Percentiles rank a stretch among this genome's conserved stretches.
Evolutionary conservation across 805 yeast genomes (phyloP).

Genomic region (Spathaspora passalidarum): DNA sequence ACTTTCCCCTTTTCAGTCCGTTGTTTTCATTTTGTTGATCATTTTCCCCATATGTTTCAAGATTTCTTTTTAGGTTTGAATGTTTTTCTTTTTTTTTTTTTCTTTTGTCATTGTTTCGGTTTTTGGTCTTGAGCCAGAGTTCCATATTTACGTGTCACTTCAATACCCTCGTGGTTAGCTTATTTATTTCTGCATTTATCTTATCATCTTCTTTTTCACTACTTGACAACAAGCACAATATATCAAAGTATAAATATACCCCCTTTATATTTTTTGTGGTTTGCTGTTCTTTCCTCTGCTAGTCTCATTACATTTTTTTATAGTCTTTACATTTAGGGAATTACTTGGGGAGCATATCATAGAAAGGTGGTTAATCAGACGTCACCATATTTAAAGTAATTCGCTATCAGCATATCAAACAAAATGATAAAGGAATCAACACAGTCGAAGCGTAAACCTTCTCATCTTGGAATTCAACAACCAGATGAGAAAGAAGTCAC

Average conservation of each 20-base stretch:
- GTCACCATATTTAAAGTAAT: not conserved
- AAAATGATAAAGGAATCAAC: not conserved
- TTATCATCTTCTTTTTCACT: not conserved
- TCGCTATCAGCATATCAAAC: not conserved
- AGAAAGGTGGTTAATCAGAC: not conserved
- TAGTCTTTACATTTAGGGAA: not conserved
- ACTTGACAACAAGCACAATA: not conserved
- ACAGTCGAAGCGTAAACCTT: not conserved
- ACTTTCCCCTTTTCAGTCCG: no score
- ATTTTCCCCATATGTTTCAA: no score
- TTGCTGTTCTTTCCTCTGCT: not conserved
- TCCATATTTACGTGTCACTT: not conserved
- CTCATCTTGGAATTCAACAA: constrained; percentile 36
- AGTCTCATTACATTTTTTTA: not conserved
- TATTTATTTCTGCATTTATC: not conserved
- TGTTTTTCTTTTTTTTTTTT: not conserved
- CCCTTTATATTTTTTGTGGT: not conserved
- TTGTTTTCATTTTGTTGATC: no score
- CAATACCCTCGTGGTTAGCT: not conserved
- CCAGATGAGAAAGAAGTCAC: constrained; percentile 42
- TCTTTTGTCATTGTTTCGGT: not conserved
- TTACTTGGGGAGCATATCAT: not conserved
- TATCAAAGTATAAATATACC: not conserved
- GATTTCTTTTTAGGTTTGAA: not conserved
- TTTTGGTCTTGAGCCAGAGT: not conserved